Evolutionary conservation across 495 filamentous ascomycete species (phyloP).

Genomic region (Penicillium parvum): DNA sequence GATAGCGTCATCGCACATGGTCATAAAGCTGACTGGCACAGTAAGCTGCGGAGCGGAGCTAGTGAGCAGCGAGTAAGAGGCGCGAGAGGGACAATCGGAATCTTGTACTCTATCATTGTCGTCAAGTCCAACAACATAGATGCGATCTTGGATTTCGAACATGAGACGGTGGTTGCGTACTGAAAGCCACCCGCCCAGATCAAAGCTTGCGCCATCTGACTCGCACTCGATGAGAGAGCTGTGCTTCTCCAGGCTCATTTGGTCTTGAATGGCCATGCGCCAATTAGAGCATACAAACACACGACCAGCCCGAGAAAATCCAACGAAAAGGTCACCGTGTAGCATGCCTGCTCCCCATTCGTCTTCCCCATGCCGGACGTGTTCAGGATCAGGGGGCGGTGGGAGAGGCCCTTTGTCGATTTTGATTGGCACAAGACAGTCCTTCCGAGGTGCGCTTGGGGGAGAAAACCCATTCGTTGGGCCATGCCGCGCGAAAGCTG

Average conservation of each 20-base stretch:
- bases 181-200: conserved; percentile 38
- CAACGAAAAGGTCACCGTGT: conserved; percentile 33
- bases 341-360: conserved; percentile 42
- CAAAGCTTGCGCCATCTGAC: conserved; percentile 32
- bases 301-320: conserved; percentile 35
- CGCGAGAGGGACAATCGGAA: conserved; percentile 18
- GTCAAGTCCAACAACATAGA: conserved; percentile 35
- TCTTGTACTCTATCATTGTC: conserved; percentile 31
- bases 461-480: conserved; percentile 9
- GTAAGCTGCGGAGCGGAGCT: conserved; percentile 33
- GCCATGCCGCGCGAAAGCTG: conserved; percentile 16
- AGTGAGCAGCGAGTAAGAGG: conserved; percentile 34
- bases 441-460: conserved; percentile 15
- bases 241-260: conserved; percentile 13
- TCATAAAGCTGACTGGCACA: conserved; percentile 40
- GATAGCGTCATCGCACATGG: conserved; percentile 36
- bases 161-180: conserved; percentile 39
- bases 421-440: conserved; percentile 23
- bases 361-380: conserved; percentile 27
- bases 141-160: conserved; percentile 39
- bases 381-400: conserved; percentile 21
- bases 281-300: conserved; percentile 38
- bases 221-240: conserved; percentile 36
- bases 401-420: conserved; percentile 26
- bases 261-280: conserved; percentile 31